Percentiles rank a stretch among this genome's conserved stretches.
These are phyloP conservation scores for Trichosporon faecale DNA, from an alignment of 1,284 basidiomycete genomes.

Conservation along the genomic window DNA sequence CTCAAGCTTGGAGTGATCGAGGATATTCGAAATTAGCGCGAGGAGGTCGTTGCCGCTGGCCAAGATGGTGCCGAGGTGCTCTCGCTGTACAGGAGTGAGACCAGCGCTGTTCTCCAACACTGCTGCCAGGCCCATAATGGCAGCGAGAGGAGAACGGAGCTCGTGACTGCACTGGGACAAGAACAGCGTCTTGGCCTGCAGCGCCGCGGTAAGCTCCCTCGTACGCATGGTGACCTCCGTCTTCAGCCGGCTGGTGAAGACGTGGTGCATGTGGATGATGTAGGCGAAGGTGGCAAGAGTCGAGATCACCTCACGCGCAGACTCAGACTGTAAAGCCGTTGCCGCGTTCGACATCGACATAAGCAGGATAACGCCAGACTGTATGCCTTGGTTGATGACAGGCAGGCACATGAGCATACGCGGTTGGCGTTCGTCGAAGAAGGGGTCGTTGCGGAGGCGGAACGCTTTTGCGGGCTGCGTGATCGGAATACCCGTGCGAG, in stretches of 20 bases:
- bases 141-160: constrained; percentile 53
- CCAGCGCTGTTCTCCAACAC: constrained; percentile 48
- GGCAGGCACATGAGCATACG: constrained; percentile 37
- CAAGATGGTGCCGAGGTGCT: constrained; percentile 53
- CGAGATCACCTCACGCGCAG: constrained; percentile 29
- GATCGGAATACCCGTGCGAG: constrained; percentile 34
- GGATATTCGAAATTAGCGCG: constrained; percentile 54
- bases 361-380: constrained; percentile 37
- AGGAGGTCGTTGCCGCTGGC: constrained; percentile 53
- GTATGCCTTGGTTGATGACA: constrained; percentile 36
- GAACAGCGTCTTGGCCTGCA: constrained; percentile 42
- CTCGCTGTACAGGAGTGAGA: constrained; percentile 49
- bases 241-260: constrained; percentile 35
- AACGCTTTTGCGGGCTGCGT: constrained; percentile 21
- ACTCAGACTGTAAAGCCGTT: constrained; percentile 26
- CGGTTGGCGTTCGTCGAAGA: constrained; percentile 33
- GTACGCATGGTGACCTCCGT: constrained; percentile 37
- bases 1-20: constrained; percentile 54
- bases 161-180: constrained; percentile 52
- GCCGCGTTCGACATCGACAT: constrained; percentile 31
- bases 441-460: constrained; percentile 33
- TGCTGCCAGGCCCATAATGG: constrained; percentile 48
- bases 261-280: constrained; percentile 35
- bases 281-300: constrained; percentile 41
- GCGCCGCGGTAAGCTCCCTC: constrained; percentile 33